These are phyloP conservation scores for Gonium pectorale DNA, from an alignment of 139 green algal genomes.

Conservation along the genomic window DNA sequence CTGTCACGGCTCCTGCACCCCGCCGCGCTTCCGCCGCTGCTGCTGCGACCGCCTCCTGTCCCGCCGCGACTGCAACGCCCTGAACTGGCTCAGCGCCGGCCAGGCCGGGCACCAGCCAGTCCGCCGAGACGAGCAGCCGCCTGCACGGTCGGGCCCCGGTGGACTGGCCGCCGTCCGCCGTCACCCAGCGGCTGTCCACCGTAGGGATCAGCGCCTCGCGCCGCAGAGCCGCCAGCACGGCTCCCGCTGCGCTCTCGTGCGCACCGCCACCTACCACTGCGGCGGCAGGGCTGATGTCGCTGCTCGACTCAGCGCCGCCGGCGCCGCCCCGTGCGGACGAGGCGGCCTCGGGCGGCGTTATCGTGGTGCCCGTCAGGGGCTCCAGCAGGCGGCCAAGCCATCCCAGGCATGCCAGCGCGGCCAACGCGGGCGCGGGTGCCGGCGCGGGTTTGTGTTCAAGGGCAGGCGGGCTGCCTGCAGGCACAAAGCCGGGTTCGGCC, in stretches of 20 bases:
- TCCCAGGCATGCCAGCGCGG: conserved; percentile 7
- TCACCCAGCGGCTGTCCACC: conserved; percentile 32
- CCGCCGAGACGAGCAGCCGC: background rate
- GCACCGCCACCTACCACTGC: background rate
- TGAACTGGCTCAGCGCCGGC: background rate
- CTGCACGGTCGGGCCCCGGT: background rate
- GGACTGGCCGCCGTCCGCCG: background rate
- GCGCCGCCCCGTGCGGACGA: too few species aligned
- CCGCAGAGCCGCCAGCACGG: conserved; percentile 2
- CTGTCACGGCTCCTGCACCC: background rate
- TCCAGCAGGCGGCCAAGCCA: conserved; percentile 7
- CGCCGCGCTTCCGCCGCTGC: background rate
- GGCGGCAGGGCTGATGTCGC: too few species aligned
- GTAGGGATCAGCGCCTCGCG: conserved; percentile 20
- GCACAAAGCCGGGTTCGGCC: too few species aligned
- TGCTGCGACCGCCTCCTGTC: background rate
- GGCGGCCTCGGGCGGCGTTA: too few species aligned
- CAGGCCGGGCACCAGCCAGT: too few species aligned
- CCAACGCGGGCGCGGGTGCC: background rate
- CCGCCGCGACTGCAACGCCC: background rate
- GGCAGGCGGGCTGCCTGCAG: too few species aligned
- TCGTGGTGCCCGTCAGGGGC: too few species aligned
- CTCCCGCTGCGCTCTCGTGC: background rate
- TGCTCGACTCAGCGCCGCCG: too few species aligned
- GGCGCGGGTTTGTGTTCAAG: too few species aligned